phyloP scores from a whole-genome alignment of 1,284 basidiomycete genomes.

The Tilletiopsis washingtonensis region DNA sequence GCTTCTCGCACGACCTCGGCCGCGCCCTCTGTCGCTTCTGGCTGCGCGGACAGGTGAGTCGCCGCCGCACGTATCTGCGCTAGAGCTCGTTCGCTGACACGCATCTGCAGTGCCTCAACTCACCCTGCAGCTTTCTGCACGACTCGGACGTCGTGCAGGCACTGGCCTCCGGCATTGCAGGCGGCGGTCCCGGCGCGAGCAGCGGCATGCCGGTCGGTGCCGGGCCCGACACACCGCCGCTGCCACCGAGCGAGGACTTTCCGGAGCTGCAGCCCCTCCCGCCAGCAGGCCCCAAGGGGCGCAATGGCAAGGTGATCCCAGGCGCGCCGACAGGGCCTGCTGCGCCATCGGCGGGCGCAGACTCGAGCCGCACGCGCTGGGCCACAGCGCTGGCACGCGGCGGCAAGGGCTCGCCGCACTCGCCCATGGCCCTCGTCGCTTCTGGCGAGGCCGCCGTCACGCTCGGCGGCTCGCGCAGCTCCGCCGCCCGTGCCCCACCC shows the following conservation, averaged over 20 bases:
- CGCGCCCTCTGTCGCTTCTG: constrained; percentile 88
- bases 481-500: not conserved
- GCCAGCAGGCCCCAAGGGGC: constrained; percentile 6
- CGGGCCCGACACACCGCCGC: no score
- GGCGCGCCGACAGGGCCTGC: constrained; percentile 8
- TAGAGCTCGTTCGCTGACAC: not conserved
- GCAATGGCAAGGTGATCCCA: constrained; percentile 15
- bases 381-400: constrained; percentile 28
- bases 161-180: constrained; percentile 49
- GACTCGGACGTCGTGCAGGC: constrained; percentile 58
- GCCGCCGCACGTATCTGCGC: constrained; percentile 18
- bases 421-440: not conserved
- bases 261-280: constrained; percentile 58
- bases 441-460: not conserved
- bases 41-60: constrained; percentile 70
- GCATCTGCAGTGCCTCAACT: constrained; percentile 16
- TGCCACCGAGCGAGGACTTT: constrained; percentile 61
- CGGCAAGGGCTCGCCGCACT: constrained; percentile 10
- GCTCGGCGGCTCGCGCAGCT: not conserved
- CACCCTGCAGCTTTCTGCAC: constrained; percentile 43
- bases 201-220: no score
- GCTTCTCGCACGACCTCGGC: constrained; percentile 58
- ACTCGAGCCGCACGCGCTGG: constrained; percentile 32
- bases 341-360: constrained; percentile 11
- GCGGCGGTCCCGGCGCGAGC: constrained; percentile 40